Conservation (phyloP, 495 filamentous ascomycete species). For the Penicillium chermesinum region DNA sequence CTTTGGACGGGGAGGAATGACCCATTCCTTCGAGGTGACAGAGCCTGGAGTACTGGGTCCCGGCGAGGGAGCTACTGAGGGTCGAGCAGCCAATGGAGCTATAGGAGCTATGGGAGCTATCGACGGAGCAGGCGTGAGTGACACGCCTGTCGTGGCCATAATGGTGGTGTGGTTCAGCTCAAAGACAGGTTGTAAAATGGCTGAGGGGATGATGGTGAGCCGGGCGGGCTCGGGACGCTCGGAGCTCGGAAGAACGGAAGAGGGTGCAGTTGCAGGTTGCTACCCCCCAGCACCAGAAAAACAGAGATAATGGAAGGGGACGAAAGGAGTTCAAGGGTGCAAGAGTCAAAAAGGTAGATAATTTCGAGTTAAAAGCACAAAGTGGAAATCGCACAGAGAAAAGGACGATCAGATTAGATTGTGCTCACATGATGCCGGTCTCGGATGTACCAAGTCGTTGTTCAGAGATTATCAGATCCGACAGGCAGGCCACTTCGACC, state of each 20-base stretch:
- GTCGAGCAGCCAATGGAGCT: slow-evolving; percentile 28
- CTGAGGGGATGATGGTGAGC: slow-evolving; percentile 14
- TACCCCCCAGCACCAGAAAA: background rate
- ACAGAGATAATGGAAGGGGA: slow-evolving; percentile 6
- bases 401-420: slow-evolving; percentile 44
- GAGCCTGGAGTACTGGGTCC: slow-evolving; percentile 42
- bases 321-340: slow-evolving; percentile 1
- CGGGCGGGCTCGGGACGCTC: slow-evolving; percentile 28
- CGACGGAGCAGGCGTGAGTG: slow-evolving; percentile 29
- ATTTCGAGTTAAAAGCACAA: slow-evolving; percentile 5
- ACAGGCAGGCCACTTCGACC: slow-evolving; percentile 9
- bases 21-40: slow-evolving; percentile 76
- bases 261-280: slow-evolving; percentile 25
- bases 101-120: slow-evolving; percentile 28
- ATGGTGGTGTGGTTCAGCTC: slow-evolving; percentile 14
- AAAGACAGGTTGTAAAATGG: slow-evolving; percentile 15
- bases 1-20: slow-evolving; percentile 81
- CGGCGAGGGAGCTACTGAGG: slow-evolving; percentile 37
- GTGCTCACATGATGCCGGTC: slow-evolving; percentile 31
- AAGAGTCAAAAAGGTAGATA: background rate
- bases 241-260: slow-evolving; percentile 40
- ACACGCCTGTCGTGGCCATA: slow-evolving; percentile 35
- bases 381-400: slow-evolving; percentile 21
- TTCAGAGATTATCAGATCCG: slow-evolving; percentile 24
- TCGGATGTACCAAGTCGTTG: slow-evolving; percentile 17